phyloP scores from a whole-genome alignment of 148 eudicot genomes.

The Chenopodium berlandieri region DNA sequence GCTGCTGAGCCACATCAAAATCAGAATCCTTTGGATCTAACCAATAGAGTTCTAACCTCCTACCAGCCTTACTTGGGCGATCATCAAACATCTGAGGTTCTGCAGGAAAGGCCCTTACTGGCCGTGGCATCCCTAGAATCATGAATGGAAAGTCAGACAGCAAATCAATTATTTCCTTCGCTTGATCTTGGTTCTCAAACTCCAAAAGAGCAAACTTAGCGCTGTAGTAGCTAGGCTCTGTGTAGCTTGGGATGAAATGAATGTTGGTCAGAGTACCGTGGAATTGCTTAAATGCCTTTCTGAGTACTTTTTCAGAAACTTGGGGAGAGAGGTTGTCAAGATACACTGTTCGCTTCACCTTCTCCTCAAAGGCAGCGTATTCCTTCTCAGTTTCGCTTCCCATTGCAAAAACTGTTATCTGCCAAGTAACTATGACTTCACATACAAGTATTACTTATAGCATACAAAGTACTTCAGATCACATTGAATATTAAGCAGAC shows the following conservation, averaged over 20 bases:
- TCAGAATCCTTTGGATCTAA: constrained; percentile 52
- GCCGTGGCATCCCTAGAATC: constrained; percentile 88
- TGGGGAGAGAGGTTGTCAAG: constrained; percentile 68
- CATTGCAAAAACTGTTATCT: constrained; percentile 31
- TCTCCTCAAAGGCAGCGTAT: constrained; percentile 62
- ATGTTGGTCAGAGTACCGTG: constrained; percentile 41
- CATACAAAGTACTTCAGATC: not conserved
- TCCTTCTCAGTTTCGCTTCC: constrained; percentile 37
- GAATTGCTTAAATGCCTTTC: constrained; percentile 53
- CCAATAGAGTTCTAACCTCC: constrained; percentile 46
- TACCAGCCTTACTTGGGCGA: constrained; percentile 60
- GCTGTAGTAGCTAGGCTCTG: constrained; percentile 27
- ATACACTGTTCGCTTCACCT: constrained; percentile 57
- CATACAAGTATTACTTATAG: not conserved
- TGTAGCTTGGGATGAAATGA: constrained; percentile 49
- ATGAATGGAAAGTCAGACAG: constrained; percentile 48
- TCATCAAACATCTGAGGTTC: constrained; percentile 61
- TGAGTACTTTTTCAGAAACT: constrained; percentile 50
- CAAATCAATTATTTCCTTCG: constrained; percentile 25
- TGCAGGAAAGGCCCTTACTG: constrained; percentile 59
- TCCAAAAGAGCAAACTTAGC: constrained; percentile 61
- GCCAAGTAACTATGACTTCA: not conserved
- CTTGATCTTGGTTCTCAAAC: constrained; percentile 42
- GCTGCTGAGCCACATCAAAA: constrained; percentile 49
- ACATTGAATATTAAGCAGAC: not conserved